Conservation (phyloP, 805 yeast genomes). For the Brettanomyces anomalus region DNA sequence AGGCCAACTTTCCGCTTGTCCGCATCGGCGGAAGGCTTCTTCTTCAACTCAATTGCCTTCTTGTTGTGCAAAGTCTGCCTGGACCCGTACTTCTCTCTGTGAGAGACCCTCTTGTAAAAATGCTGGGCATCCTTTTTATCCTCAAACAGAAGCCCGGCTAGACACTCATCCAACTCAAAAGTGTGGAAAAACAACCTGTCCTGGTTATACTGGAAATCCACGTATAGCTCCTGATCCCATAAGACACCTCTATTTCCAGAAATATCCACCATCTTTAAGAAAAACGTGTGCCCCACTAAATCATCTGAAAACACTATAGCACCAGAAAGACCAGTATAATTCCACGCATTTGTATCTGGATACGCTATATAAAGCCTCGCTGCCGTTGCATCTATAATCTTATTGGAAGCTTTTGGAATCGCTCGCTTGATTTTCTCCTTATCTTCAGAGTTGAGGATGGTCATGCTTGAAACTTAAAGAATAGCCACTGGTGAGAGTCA, state of each 20-base stretch:
- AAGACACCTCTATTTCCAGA: slow-evolving; percentile 75
- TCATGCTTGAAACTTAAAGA: slow-evolving; percentile 14
- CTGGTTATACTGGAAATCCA: slow-evolving; percentile 82
- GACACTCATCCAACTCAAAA: slow-evolving; percentile 87
- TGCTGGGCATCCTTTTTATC: slow-evolving; percentile 83
- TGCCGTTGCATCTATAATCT: slow-evolving; percentile 81
- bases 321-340: slow-evolving; percentile 81
- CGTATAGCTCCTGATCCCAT: slow-evolving; percentile 95
- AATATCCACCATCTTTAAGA: slow-evolving; percentile 82
- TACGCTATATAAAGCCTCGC: slow-evolving; percentile 86
- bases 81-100: slow-evolving; percentile 75
- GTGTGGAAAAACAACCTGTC: slow-evolving; percentile 93
- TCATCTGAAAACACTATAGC: slow-evolving; percentile 87
- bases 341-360: slow-evolving; percentile 78
- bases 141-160: slow-evolving; percentile 79
- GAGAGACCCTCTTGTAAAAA: slow-evolving; percentile 67
- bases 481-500: background rate
- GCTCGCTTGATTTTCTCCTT: slow-evolving; percentile 86
- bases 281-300: slow-evolving; percentile 88
- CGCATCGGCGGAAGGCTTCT: slow-evolving; percentile 20
- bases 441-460: slow-evolving; percentile 45
- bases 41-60: slow-evolving; percentile 76
- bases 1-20: slow-evolving; percentile 38
- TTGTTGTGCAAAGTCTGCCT: slow-evolving; percentile 80
- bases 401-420: slow-evolving; percentile 80